Evolutionary conservation across 257 asterid species (phyloP).

Genomic region (Capsicum baccatum): DNA sequence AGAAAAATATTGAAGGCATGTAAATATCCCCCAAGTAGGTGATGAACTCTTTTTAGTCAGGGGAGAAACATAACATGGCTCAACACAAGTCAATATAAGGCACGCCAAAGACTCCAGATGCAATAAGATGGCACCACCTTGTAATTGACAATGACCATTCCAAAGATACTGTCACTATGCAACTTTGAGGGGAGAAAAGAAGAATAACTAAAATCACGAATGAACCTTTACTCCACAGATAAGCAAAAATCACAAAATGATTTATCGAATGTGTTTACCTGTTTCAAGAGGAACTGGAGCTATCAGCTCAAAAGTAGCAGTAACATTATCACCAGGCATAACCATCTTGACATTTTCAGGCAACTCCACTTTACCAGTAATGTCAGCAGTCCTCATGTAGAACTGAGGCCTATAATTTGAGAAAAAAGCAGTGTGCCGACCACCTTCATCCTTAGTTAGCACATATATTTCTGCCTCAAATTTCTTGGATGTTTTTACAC

Average conservation of each 20-base stretch:
- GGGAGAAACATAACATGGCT: constrained; percentile 11
- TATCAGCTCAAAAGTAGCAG: constrained; percentile 89
- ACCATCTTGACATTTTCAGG: constrained; percentile 99
- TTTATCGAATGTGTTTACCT: constrained; percentile 47
- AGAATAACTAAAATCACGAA: background rate
- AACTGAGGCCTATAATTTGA: constrained; percentile 96
- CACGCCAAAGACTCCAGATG: background rate
- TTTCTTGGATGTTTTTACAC: constrained; percentile 83
- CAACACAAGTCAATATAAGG: background rate
- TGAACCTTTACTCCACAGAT: background rate
- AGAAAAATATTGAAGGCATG: constrained; percentile 9
- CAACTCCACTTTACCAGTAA: constrained; percentile 94
- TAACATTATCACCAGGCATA: constrained; percentile 99
- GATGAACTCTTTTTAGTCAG: background rate
- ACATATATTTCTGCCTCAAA: constrained; percentile 98
- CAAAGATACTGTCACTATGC: background rate
- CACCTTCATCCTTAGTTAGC: constrained; percentile 99
- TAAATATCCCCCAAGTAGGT: background rate
- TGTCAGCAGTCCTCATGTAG: constrained; percentile 98
- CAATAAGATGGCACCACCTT: background rate
- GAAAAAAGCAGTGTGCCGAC: constrained; percentile 98
- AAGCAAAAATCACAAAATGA: background rate
- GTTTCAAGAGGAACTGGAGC: constrained; percentile 89
- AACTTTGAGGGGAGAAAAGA: constrained; percentile 19
- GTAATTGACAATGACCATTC: background rate